A percentile compares a stretch with the other conserved stretches of the same genome.
phyloP scores from a whole-genome alignment of 2,329 filamentous ascomycete species.

The Venturia nashicola region DNA sequence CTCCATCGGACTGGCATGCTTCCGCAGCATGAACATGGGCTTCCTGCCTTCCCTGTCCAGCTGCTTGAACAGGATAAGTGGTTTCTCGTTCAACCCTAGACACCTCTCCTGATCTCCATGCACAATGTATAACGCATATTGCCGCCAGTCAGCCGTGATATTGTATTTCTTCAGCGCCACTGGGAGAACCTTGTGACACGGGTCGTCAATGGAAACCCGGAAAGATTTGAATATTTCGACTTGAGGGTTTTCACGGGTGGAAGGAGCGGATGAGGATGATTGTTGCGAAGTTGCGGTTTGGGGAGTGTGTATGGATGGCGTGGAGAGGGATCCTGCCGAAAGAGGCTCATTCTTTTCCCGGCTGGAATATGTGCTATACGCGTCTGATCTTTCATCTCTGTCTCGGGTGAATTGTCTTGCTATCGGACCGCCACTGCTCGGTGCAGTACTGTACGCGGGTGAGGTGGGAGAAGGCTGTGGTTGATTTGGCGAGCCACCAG shows the following conservation, averaged over 20 bases:
- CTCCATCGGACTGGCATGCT: constrained; percentile 43
- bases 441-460: constrained; percentile 28
- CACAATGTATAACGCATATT: constrained; percentile 96
- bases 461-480: constrained; percentile 36
- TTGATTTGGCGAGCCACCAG: constrained; percentile 15
- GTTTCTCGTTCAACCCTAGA: constrained; percentile 81
- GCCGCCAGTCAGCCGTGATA: constrained; percentile 93
- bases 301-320: not conserved
- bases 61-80: constrained; percentile 92
- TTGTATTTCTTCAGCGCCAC: constrained; percentile 96
- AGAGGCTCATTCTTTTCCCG: constrained; percentile 2
- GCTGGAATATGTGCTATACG: constrained; percentile 1
- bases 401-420: constrained; percentile 15
- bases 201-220: constrained; percentile 94
- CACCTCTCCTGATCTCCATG: constrained; percentile 98
- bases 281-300: constrained; percentile 2
- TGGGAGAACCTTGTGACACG: constrained; percentile 91
- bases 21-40: constrained; percentile 96
- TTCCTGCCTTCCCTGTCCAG: constrained; percentile 94
- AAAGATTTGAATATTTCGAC: constrained; percentile 99
- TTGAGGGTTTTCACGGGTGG: constrained; percentile 28
- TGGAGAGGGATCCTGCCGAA: not conserved
- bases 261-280: constrained; percentile 6
- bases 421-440: constrained; percentile 11
- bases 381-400: constrained; percentile 3